These are phyloP conservation scores for Podospora australis DNA, from an alignment of 495 filamentous ascomycete species.

Conservation along the genomic window DNA sequence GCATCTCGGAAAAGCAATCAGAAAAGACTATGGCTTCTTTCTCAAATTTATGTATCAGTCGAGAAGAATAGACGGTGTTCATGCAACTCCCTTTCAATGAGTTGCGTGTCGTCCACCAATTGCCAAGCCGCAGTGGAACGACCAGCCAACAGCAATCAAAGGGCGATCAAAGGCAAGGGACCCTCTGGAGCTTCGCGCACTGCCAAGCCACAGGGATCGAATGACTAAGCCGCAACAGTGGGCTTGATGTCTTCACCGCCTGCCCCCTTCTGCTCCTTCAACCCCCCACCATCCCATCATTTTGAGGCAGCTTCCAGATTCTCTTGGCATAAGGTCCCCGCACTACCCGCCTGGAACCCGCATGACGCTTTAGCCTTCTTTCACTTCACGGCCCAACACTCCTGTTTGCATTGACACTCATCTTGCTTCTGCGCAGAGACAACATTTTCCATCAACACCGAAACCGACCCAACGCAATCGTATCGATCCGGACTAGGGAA, in stretches of 20 bases:
- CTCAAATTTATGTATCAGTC: too few species aligned
- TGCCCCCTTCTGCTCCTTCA: not conserved
- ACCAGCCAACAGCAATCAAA: constrained; percentile 2
- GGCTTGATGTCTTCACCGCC: constrained; percentile 12
- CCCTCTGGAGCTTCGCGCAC: too few species aligned
- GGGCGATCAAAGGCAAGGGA: not conserved
- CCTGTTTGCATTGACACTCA: not conserved
- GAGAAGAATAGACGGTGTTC: not conserved
- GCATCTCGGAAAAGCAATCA: constrained; percentile 16
- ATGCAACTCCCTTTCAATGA: too few species aligned
- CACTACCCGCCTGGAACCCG: not conserved
- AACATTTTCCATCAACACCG: not conserved
- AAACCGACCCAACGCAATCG: not conserved
- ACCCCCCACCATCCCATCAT: too few species aligned
- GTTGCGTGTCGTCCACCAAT: too few species aligned
- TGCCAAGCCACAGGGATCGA: not conserved
- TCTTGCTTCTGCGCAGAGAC: not conserved
- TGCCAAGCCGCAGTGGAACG: not conserved
- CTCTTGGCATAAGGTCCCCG: not conserved
- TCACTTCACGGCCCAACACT: not conserved
- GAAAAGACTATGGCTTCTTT: not conserved
- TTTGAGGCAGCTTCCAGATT: too few species aligned
- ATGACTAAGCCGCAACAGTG: constrained; percentile 11
- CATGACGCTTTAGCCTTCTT: not conserved
- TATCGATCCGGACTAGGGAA: not conserved